Conservation (phyloP, 371 early-diverging fungal species). For the Fennellomyces sp. region DNA sequence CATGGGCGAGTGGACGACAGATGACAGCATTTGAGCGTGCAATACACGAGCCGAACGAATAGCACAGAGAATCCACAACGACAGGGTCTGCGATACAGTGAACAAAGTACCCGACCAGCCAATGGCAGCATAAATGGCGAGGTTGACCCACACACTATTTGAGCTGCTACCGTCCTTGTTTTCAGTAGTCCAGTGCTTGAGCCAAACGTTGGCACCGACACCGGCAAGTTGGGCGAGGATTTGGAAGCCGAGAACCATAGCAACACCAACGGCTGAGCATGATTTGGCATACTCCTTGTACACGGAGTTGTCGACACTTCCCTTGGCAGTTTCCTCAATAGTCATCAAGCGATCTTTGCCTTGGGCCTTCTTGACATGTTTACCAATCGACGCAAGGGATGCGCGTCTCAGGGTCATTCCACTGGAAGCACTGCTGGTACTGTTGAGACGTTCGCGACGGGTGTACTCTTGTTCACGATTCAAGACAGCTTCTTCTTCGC, state of each 20-base stretch:
- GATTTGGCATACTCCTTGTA: constrained; percentile 80
- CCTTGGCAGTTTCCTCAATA: constrained; percentile 79
- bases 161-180: constrained; percentile 38
- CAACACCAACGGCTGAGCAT: constrained; percentile 63
- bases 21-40: constrained; percentile 61
- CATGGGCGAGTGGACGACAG: constrained; percentile 79
- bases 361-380: constrained; percentile 15
- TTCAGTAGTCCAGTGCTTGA: constrained; percentile 71
- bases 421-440: constrained; percentile 40
- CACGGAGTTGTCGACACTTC: constrained; percentile 74
- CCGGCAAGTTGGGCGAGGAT: constrained; percentile 59
- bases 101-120: constrained; percentile 71
- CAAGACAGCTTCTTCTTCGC: constrained; percentile 39
- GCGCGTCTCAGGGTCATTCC: constrained; percentile 57
- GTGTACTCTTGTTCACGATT: constrained; percentile 28
- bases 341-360: constrained; percentile 61
- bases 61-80: constrained; percentile 84
- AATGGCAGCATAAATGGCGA: constrained; percentile 80
- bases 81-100: constrained; percentile 72
- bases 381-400: constrained; percentile 50
- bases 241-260: constrained; percentile 57
- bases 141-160: constrained; percentile 63
- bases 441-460: constrained; percentile 40
- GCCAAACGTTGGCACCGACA: constrained; percentile 69
- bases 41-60: constrained; percentile 71